Base-by-base conservation (phyloP, 2,329 filamentous ascomycete species). In the Clarireedia hainanense region DNA sequence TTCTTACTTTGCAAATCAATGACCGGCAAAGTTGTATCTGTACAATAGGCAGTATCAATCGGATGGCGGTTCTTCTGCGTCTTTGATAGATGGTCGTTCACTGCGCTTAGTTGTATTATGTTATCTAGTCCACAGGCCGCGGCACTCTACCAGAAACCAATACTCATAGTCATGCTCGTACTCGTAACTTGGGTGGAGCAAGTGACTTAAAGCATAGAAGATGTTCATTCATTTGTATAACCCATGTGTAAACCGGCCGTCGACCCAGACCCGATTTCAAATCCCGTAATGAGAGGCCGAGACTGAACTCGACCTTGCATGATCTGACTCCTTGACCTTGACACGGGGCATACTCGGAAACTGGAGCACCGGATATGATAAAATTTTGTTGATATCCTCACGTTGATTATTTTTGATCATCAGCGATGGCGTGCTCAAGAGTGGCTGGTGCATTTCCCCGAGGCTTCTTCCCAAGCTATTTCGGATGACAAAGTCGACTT, bases 361-460 rank as follows among this genome's bases (percentile, higher is more conserved):
- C 17, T 36, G 10, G 20, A n/a, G 27, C 43, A 34, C 30, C 15
- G 17, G 39, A 14, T 6, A 42, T 42, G 17, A 42, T 42, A 42
- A 42, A n/a, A 42, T 30, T 34, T 54, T 34, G 45, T 37, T 42
- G 46, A 55, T 50, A 50, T 42, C 37, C 27, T 55, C 52, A 50
- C 46, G 7, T 42, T 42, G 14, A 23, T 17, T 42, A 48, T 24
- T 15, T 50, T 15, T 42, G 36, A 50, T 50, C 52, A 55, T 14
- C 24, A 50, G 17, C 46, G 46, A 55, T 55, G 52, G 52, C 52
- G 52, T 55, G 52, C 52, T 55, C 52, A 20, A 14, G 40, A 24
- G 46, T 55, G 52, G 52, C 52, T 55, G 26, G n/a, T 55, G 52
- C 30, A 14, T 55, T 55, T 55, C 37, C 52, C 52, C 49, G 42